Conservation (phyloP, 495 filamentous ascomycete species). For the Friedmanniomyces simplex region DNA sequence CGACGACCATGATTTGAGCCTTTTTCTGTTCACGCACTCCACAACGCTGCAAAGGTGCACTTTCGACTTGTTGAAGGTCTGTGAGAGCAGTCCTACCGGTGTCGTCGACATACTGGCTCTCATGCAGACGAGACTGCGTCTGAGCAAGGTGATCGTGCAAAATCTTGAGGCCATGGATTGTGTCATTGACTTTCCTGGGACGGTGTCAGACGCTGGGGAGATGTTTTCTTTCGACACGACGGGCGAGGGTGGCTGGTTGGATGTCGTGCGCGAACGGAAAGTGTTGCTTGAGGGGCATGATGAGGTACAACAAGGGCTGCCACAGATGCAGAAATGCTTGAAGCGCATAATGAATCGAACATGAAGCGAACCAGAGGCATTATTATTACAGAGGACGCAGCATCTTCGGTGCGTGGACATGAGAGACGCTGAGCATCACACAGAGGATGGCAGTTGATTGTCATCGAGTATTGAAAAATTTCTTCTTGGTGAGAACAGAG, state of each 20-base stretch:
- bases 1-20: background rate
- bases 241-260: background rate
- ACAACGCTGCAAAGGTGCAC: background rate
- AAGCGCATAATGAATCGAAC: background rate
- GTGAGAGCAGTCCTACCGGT: background rate
- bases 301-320: background rate
- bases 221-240: background rate
- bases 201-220: too few species aligned
- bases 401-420: too few species aligned
- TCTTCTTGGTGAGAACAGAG: too few species aligned
- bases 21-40: background rate
- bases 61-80: background rate
- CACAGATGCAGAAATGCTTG: background rate
- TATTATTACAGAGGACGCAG: too few species aligned
- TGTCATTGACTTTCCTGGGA: too few species aligned
- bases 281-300: background rate
- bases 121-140: too few species aligned
- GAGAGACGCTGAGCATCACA: too few species aligned
- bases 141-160: too few species aligned
- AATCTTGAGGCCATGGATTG: too few species aligned
- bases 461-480: too few species aligned
- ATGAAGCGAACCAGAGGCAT: too few species aligned
- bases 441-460: too few species aligned
- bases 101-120: background rate
- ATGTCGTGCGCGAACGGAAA: background rate